Evolutionary conservation across 2,329 filamentous ascomycete genomes (phyloP).

Genomic region (Leptosphaerulina australis): DNA sequence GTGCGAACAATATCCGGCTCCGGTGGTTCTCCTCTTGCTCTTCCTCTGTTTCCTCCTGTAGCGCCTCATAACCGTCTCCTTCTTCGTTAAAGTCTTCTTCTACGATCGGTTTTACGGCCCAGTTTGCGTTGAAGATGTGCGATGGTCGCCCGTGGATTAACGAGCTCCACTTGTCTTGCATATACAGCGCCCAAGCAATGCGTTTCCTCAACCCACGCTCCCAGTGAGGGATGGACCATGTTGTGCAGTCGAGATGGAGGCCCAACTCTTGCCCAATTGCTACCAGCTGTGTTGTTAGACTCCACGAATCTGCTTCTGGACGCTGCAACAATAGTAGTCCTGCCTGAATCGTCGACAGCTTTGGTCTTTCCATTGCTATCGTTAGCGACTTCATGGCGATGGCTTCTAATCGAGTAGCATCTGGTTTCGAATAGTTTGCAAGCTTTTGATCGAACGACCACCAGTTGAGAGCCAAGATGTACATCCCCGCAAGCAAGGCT

Average conservation of each 20-base stretch:
- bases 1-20: conserved; percentile 72
- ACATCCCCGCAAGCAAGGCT: conserved; percentile 77
- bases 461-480: conserved; percentile 86
- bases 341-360: conserved; percentile 79
- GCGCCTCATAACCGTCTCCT: conserved; percentile 59
- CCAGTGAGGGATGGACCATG: conserved; percentile 88
- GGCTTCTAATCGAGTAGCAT: conserved; percentile 74
- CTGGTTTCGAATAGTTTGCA: conserved; percentile 67
- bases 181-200: conserved; percentile 88
- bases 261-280: conserved; percentile 87
- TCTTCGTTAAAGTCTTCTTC: conserved; percentile 75
- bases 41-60: conserved; percentile 57
- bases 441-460: conserved; percentile 77
- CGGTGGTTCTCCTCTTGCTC: conserved; percentile 67
- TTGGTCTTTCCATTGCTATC: conserved; percentile 80
- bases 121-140: conserved; percentile 72
- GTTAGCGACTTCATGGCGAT: conserved; percentile 75
- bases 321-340: conserved; percentile 76
- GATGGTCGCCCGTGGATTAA: conserved; percentile 85
- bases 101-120: conserved; percentile 73
- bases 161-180: conserved; percentile 93
- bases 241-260: conserved; percentile 83
- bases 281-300: conserved; percentile 83
- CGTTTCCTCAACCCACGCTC: conserved; percentile 84
- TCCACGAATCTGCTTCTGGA: conserved; percentile 80